These are phyloP conservation scores for Microbotryum saponariae DNA, from an alignment of 1,284 basidiomycete species.

Conservation along the genomic window DNA sequence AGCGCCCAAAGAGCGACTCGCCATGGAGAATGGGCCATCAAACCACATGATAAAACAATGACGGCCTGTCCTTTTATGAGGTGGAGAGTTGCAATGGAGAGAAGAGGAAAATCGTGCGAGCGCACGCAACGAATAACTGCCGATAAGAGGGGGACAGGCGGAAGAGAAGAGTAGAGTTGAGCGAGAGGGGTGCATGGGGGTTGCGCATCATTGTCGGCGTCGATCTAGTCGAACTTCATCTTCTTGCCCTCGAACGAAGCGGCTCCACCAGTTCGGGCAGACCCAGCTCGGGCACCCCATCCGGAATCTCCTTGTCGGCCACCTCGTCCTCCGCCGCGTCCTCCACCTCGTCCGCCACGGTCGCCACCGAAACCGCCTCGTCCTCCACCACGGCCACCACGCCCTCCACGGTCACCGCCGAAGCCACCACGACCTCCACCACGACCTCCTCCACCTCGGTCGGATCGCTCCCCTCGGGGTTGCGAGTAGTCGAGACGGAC, in stretches of 20 bases:
- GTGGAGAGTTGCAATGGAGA: too few relatives aligned
- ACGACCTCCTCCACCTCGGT: slow-evolving; percentile 35
- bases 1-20: too few relatives aligned
- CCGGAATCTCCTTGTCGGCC: slow-evolving; percentile 34
- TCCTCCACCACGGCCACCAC: slow-evolving; percentile 40
- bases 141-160: background rate
- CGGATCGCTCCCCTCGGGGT: slow-evolving; percentile 60
- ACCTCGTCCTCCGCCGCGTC: slow-evolving; percentile 40
- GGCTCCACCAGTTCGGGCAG: slow-evolving; percentile 62
- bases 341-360: slow-evolving; percentile 39
- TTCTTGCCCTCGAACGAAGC: slow-evolving; percentile 69
- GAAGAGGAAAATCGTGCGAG: too few relatives aligned
- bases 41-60: too few relatives aligned
- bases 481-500: slow-evolving; percentile 85
- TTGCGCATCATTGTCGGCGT: background rate
- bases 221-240: slow-evolving; percentile 58
- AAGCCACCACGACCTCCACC: slow-evolving; percentile 37
- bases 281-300: slow-evolving; percentile 31
- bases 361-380: slow-evolving; percentile 36
- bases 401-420: slow-evolving; percentile 46
- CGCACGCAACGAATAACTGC: background rate
- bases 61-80: too few relatives aligned
- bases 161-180: slow-evolving; percentile 1
- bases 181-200: background rate
- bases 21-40: too few relatives aligned